Base-by-base conservation (phyloP, 306 rosid genomes). In the Castanea sativa region DNA sequence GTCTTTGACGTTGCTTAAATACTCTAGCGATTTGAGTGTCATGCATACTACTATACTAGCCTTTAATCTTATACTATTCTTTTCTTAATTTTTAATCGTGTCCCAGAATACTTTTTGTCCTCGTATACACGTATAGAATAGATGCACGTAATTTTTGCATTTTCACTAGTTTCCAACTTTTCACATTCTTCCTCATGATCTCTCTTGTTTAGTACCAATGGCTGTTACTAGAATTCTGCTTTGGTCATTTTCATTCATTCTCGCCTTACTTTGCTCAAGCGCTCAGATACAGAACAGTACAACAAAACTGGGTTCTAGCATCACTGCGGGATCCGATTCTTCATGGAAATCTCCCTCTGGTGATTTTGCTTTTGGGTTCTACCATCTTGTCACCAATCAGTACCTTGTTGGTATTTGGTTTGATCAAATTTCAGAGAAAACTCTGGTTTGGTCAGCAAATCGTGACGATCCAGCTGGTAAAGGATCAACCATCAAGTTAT, bases 361-460 rank as follows among this genome's bases (percentile, higher is more conserved):
- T 32, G 78, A 79, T 45, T 84, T 76, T 51, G 87, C 87, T 19
- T 84, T 84, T n/a, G 87, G 84, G 0, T 84, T 84, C 76, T 80
- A 76, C 55, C 33, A 10, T 15, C 79, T 80, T 77, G 12, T 0
- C 59, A 23, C 32, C 32, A 65, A 75, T 1, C 27, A 0, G 16
- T 83, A 76, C 55, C 84, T 83, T 41, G 79, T 80, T 19, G 84
- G 84, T 18, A 76, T 76, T 4, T 80, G 84, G 82, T 84, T 84
- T 45, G 70, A 84, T 20, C 65, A 67, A 61, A 73, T 80, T 30
- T 73, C 77, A 21, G 0, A 73, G 2, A 58, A 51, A 68, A 76
- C 84, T 1, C 25, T 84, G 73, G 79, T 76, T 29, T 84, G 87
- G 87, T 84, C 87, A 57, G 81, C 81, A 33, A 84, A 84, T 55